Percentiles rank a stretch among this genome's conserved stretches.
These are phyloP conservation scores for Psilocybe tampanensis DNA, from an alignment of 768 basidiomycete species.

Conservation along the genomic window DNA sequence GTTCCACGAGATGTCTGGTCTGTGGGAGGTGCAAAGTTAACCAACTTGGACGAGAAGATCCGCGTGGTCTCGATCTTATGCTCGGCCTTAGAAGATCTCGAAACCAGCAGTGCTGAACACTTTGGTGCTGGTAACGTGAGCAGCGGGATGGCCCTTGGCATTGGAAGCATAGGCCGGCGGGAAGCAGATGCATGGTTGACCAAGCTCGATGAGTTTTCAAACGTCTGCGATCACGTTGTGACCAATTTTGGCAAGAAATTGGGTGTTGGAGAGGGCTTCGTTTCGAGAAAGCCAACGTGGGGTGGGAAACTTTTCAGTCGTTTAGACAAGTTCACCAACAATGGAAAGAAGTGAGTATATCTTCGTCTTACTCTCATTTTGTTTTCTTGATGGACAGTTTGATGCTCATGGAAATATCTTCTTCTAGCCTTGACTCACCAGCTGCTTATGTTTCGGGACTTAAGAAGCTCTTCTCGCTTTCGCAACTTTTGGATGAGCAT, in stretches of 20 bases:
- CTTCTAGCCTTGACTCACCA: constrained; percentile 81
- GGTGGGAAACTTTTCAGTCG: constrained; percentile 72
- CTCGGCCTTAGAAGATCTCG: constrained; percentile 79
- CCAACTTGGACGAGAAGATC: constrained; percentile 82
- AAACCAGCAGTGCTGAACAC: constrained; percentile 67
- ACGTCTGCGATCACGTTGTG: constrained; percentile 78
- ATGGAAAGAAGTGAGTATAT: constrained; percentile 78
- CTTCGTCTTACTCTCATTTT: neutral
- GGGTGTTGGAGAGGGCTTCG: constrained; percentile 86
- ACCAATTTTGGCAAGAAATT: constrained; percentile 86
- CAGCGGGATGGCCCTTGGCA: constrained; percentile 72
- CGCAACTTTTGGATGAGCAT: constrained; percentile 87
- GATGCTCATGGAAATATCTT: constrained; percentile 7
- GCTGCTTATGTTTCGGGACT: constrained; percentile 80
- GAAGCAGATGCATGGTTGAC: constrained; percentile 79
- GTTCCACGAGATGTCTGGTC: constrained; percentile 92
- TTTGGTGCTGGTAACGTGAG: constrained; percentile 82
- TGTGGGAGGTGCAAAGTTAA: constrained; percentile 84
- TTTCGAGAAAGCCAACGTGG: constrained; percentile 82
- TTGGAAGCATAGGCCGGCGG: constrained; percentile 73
- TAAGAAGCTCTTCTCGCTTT: constrained; percentile 68
- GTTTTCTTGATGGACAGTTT: constrained; percentile 1
- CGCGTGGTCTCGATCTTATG: constrained; percentile 81
- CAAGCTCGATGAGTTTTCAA: constrained; percentile 81
- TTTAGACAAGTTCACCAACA: constrained; percentile 78